Conservation (phyloP, 805 yeast species). For the Myxozyma neotropica region DNA sequence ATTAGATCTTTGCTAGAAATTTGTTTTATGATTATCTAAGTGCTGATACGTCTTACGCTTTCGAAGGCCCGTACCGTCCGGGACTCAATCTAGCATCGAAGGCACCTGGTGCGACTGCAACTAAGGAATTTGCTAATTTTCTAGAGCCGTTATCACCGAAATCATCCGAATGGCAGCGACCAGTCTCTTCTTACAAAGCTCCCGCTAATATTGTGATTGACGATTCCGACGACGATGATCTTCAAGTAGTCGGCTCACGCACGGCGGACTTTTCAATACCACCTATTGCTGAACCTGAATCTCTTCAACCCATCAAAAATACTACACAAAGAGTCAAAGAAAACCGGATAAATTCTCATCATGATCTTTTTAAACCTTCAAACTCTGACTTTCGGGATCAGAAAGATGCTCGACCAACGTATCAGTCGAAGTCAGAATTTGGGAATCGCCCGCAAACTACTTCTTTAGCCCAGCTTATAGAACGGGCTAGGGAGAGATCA, state of each 20-base stretch:
- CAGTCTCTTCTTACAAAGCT: background rate
- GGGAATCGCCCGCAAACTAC: background rate
- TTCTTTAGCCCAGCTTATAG: background rate
- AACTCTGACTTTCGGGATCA: background rate
- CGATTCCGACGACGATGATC: conserved; percentile 6
- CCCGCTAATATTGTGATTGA: background rate
- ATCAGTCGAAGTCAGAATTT: background rate
- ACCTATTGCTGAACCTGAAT: background rate
- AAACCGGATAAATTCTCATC: no score
- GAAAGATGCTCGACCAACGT: background rate
- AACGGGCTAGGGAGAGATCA: conserved; percentile 1
- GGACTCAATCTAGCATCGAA: conserved; percentile 4
- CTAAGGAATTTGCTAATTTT: background rate
- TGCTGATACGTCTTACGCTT: no score
- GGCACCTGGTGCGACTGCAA: background rate
- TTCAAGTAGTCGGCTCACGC: conserved; percentile 3
- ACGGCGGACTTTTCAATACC: background rate
- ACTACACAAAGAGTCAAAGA: no score
- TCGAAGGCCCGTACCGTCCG: conserved; percentile 17
- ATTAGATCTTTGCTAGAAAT: background rate
- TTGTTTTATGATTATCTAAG: background rate
- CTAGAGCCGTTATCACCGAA: conserved; percentile 31
- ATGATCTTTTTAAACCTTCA: no score
- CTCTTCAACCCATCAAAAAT: no score
- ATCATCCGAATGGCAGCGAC: conserved; percentile 14